Evolutionary conservation across 2,329 filamentous ascomycete genomes (phyloP).

Genomic region (Lecanicillium sp.): DNA sequence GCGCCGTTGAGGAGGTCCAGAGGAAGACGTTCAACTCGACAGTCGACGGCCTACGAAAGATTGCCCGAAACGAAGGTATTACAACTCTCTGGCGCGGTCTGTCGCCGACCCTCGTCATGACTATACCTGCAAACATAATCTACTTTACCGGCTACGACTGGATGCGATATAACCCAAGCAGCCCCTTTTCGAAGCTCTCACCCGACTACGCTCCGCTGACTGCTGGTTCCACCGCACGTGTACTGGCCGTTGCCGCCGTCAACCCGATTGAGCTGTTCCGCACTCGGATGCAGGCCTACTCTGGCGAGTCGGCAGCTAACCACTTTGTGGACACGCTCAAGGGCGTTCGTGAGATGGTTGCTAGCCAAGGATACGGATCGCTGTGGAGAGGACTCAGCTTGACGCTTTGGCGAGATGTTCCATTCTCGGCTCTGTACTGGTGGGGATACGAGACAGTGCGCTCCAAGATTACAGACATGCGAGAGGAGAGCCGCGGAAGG

Average conservation of each 20-base stretch:
- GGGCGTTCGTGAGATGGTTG: slow-evolving; percentile 73
- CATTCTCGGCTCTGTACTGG: slow-evolving; percentile 97
- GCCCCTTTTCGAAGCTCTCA: slow-evolving; percentile 57
- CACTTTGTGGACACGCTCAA: slow-evolving; percentile 74
- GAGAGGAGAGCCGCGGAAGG: slow-evolving; percentile 43
- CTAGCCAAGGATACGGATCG: slow-evolving; percentile 64
- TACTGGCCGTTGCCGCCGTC: slow-evolving; percentile 74
- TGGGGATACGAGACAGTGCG: slow-evolving; percentile 89
- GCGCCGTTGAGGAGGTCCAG: slow-evolving; percentile 81
- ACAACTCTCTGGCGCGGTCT: slow-evolving; percentile 85
- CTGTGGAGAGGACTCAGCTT: slow-evolving; percentile 86
- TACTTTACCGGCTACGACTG: slow-evolving; percentile 99
- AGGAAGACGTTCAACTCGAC: slow-evolving; percentile 82
- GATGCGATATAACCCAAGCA: slow-evolving; percentile 65
- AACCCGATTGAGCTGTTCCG: slow-evolving; percentile 90
- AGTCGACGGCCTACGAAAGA: slow-evolving; percentile 85
- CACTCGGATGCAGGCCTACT: slow-evolving; percentile 80
- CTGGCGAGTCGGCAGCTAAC: slow-evolving; percentile 46
- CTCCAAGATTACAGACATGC: slow-evolving; percentile 58
- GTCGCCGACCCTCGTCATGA: slow-evolving; percentile 91
- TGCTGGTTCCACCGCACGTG: slow-evolving; percentile 69
- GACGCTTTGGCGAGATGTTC: slow-evolving; percentile 93
- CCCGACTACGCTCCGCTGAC: slow-evolving; percentile 72
- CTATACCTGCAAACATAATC: slow-evolving; percentile 90
- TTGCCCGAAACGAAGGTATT: slow-evolving; percentile 84